These are phyloP conservation scores for Scheffersomyces stipitis DNA, from an alignment of 805 yeast genomes.

Conservation along the genomic window DNA sequence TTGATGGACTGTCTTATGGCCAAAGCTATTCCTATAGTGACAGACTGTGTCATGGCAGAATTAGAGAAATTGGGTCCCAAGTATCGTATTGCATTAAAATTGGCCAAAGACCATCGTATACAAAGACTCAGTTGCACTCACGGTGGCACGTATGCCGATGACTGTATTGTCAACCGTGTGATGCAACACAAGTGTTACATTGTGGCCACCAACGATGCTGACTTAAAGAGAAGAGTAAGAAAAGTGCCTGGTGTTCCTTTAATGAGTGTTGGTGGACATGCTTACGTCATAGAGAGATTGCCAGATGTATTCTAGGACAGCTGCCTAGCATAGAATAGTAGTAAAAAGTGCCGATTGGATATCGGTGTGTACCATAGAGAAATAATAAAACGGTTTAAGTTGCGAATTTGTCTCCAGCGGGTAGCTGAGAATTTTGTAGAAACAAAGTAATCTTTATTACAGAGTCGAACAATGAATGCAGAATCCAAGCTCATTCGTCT, in stretches of 20 bases:
- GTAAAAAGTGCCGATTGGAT: not conserved
- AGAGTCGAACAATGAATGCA: too few relatives aligned
- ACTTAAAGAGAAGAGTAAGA: conserved; percentile 87
- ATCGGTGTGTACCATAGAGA: not conserved
- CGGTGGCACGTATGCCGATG: conserved; percentile 98
- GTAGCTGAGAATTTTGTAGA: too few relatives aligned
- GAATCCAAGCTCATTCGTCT: too few relatives aligned
- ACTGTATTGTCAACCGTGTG: conserved; percentile 89
- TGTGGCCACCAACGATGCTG: conserved; percentile 98
- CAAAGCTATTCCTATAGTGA: conserved; percentile 90
- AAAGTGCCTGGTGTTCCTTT: conserved; percentile 97
- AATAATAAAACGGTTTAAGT: too few relatives aligned
- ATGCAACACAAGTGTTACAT: conserved; percentile 95
- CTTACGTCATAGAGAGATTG: conserved; percentile 88
- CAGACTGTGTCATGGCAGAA: conserved; percentile 98
- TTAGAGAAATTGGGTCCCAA: conserved; percentile 93
- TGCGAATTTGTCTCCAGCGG: too few relatives aligned
- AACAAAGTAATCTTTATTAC: too few relatives aligned
- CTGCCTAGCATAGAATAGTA: not conserved
- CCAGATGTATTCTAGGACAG: conserved; percentile 77
- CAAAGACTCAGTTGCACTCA: conserved; percentile 86
- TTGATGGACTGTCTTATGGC: conserved; percentile 96
- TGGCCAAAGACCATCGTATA: conserved; percentile 93
- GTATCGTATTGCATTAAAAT: conserved; percentile 85
- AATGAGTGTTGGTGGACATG: conserved; percentile 93